phyloP scores from a whole-genome alignment of 352 stramenopile genomes.

The Phytophthora meadii region DNA sequence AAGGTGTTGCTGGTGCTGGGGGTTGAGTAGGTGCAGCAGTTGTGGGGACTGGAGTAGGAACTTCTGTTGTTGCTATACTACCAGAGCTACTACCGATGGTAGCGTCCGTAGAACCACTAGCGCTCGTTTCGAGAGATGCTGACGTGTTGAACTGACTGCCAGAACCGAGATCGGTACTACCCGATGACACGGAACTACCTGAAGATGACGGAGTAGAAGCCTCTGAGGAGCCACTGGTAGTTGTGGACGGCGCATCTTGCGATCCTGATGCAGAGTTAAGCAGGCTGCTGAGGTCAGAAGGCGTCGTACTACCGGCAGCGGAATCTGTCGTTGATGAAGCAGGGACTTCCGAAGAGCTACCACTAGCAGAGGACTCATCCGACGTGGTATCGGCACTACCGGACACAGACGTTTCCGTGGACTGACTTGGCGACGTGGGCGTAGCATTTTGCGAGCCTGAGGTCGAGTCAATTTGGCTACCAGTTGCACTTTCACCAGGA shows the following conservation, averaged over 20 bases:
- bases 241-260: neutral
- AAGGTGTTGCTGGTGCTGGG: neutral
- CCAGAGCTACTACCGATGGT: neutral
- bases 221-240: neutral
- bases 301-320: too few relatives aligned
- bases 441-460: neutral
- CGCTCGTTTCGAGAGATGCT: neutral
- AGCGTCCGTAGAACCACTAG: neutral
- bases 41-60: neutral
- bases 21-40: neutral
- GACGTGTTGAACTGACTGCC: neutral
- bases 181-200: neutral
- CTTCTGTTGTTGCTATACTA: neutral
- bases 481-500: too few relatives aligned
- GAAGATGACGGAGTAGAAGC: neutral
- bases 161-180: neutral
- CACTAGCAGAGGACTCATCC: too few relatives aligned
- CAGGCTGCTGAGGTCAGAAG: neutral
- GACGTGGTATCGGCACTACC: too few relatives aligned
- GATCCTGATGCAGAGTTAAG: neutral
- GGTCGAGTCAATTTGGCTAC: neutral
- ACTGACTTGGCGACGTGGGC: too few relatives aligned
- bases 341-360: too few relatives aligned
- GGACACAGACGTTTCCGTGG: neutral
- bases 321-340: too few relatives aligned